A percentile compares a stretch with the other conserved stretches of the same genome.
Conservation (phyloP, 345 rosid genomes). For the Corchorus olitorius region DNA sequence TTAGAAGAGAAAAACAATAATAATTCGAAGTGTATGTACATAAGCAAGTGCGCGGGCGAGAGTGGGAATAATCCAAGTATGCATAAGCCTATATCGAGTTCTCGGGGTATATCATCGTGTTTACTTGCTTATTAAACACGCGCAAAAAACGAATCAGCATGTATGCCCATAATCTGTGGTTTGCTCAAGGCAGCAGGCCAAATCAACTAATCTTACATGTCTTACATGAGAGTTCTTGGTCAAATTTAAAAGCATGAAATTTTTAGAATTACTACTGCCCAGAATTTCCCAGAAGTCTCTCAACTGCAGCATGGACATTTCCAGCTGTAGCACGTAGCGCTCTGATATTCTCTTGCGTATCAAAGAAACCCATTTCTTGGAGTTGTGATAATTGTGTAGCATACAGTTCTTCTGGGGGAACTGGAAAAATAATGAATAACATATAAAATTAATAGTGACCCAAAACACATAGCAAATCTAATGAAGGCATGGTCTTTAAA, state of each 20-base stretch:
- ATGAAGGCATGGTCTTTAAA: background rate
- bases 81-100: slow-evolving; percentile 15
- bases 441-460: background rate
- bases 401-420: slow-evolving; percentile 81
- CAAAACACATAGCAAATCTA: background rate
- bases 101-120: slow-evolving; percentile 11
- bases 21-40: slow-evolving; percentile 17
- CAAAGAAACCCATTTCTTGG: slow-evolving; percentile 91
- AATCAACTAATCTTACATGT: slow-evolving; percentile 20
- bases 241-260: slow-evolving; percentile 10
- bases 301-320: slow-evolving; percentile 87
- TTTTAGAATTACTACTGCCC: slow-evolving; percentile 49
- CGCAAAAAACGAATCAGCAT: slow-evolving; percentile 19
- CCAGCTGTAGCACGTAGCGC: slow-evolving; percentile 81
- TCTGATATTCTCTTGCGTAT: slow-evolving; percentile 81
- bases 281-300: slow-evolving; percentile 78
- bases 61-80: background rate
- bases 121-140: slow-evolving; percentile 21
- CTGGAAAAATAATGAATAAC: slow-evolving; percentile 35
- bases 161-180: slow-evolving; percentile 13
- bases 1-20: background rate
- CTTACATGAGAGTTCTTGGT: slow-evolving; percentile 15
- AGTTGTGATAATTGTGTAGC: slow-evolving; percentile 88
- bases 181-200: slow-evolving; percentile 14
- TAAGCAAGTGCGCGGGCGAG: background rate